Percentiles rank a stretch among this genome's conserved stretches.
Conservation (phyloP, 2,329 filamentous ascomycete species). For the Anthostomella pinea region DNA sequence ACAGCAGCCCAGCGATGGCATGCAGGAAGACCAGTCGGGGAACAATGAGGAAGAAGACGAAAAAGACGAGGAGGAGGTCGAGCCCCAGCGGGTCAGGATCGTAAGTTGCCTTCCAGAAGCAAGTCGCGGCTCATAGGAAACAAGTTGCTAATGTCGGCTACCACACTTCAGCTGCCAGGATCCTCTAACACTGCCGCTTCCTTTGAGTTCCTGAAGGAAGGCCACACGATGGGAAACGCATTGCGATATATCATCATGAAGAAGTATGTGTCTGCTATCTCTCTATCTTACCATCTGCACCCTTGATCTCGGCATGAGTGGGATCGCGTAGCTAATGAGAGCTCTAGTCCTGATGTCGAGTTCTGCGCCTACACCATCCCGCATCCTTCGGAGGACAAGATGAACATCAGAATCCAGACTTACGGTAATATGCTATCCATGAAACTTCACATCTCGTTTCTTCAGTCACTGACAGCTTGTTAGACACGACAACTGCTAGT, state of each 20-base stretch:
- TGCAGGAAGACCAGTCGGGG: constrained; percentile 31
- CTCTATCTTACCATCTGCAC: not conserved
- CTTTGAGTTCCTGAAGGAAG: constrained; percentile 91
- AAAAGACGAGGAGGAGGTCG: constrained; percentile 49
- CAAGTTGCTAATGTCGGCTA: too few species aligned
- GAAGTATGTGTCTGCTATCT: constrained; percentile 61
- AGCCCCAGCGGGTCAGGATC: constrained; percentile 59
- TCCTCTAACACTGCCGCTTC: constrained; percentile 85
- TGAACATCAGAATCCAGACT: constrained; percentile 97
- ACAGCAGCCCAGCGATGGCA: constrained; percentile 39
- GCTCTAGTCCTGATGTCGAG: constrained; percentile 92
- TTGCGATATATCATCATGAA: constrained; percentile 97
- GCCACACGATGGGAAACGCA: constrained; percentile 93
- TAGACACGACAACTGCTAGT: constrained; percentile 76
- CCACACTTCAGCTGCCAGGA: constrained; percentile 80
- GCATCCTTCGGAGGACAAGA: constrained; percentile 91
- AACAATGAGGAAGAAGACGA: constrained; percentile 34
- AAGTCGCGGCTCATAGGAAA: too few species aligned
- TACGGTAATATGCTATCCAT: constrained; percentile 63
- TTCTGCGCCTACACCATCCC: constrained; percentile 98
- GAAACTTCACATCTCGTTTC: not conserved
- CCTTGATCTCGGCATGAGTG: too few species aligned
- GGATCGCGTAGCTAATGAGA: constrained; percentile 13
- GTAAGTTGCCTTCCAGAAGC: constrained; percentile 45
- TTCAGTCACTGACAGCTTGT: constrained; percentile 5